phyloP scores from a whole-genome alignment of 306 rosid genomes.

The Prinsepia uniflora region DNA sequence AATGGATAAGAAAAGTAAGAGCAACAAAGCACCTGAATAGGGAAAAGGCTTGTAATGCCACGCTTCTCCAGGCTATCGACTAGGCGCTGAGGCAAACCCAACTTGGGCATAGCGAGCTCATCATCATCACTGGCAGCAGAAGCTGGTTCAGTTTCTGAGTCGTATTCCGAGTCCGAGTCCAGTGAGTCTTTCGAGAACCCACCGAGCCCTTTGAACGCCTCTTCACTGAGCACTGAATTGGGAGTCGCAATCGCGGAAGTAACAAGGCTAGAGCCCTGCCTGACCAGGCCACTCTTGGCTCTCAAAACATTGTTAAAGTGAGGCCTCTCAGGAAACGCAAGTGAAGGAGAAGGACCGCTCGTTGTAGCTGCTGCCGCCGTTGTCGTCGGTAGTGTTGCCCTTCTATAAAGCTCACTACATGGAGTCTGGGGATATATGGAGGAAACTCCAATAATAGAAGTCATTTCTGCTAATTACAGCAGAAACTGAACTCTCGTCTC shows the following conservation, averaged over 20 bases:
- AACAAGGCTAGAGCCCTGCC: constrained; percentile 20
- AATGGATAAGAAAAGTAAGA: not conserved
- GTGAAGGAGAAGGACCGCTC: constrained; percentile 31
- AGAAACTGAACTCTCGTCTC: not conserved
- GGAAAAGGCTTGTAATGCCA: constrained; percentile 80
- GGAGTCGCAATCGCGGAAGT: constrained; percentile 83
- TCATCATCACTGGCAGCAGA: constrained; percentile 25
- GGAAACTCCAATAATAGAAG: constrained; percentile 64
- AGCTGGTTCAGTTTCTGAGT: constrained; percentile 29
- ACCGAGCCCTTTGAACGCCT: constrained; percentile 71
- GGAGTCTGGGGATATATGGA: constrained; percentile 58
- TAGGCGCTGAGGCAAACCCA: constrained; percentile 65
- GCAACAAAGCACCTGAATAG: constrained; percentile 62
- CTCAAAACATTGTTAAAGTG: constrained; percentile 45
- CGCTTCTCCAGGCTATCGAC: constrained; percentile 59
- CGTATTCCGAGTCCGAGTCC: constrained; percentile 26
- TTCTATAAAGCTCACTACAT: constrained; percentile 38
- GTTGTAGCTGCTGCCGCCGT: constrained; percentile 26
- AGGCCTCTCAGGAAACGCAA: constrained; percentile 50
- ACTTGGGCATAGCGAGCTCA: constrained; percentile 76
- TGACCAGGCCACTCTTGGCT: constrained; percentile 16
- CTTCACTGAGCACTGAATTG: constrained; percentile 87
- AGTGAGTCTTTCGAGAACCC: constrained; percentile 41
- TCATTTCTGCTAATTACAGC: constrained; percentile 34
- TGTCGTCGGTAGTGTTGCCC: constrained; percentile 20